phyloP scores from a whole-genome alignment of 2,329 filamentous ascomycete species.

The Neophaeococcomyces aloes region DNA sequence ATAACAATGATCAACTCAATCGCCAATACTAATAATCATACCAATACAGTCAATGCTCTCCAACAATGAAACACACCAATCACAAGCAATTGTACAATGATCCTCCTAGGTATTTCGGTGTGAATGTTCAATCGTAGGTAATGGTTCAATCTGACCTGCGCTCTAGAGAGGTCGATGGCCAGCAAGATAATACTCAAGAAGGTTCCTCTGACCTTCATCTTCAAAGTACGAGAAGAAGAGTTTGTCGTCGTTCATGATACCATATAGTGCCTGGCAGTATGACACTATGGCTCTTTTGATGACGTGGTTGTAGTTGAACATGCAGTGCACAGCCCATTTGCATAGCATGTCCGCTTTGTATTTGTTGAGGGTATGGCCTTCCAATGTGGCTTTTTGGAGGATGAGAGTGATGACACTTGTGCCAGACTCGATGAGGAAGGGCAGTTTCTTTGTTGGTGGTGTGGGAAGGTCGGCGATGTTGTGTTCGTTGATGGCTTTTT shows the following conservation, averaged over 20 bases:
- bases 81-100: too few relatives aligned
- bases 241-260: slow-evolving; percentile 16
- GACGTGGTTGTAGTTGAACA: slow-evolving; percentile 13
- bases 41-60: too few relatives aligned
- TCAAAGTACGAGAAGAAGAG: slow-evolving; percentile 18
- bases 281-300: slow-evolving; percentile 15
- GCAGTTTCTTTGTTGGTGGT: slow-evolving; percentile 14
- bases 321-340: slow-evolving; percentile 12
- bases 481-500: slow-evolving; percentile 13
- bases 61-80: too few relatives aligned
- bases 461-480: slow-evolving; percentile 11
- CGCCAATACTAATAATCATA: too few relatives aligned
- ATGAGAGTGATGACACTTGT: slow-evolving; percentile 14
- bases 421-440: slow-evolving; percentile 15
- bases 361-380: slow-evolving; percentile 11
- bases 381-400: slow-evolving; percentile 7
- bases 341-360: slow-evolving; percentile 17
- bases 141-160: too few relatives aligned
- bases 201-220: slow-evolving; percentile 17
- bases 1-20: too few relatives aligned
- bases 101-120: too few relatives aligned
- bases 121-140: too few relatives aligned
- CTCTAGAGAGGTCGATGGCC: too few relatives aligned
- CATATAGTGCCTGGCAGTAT: slow-evolving; percentile 15
- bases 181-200: slow-evolving; percentile 18